Evolutionary conservation across 768 basidiomycete species (phyloP).

Genomic region (Arthromyces matolae): DNA sequence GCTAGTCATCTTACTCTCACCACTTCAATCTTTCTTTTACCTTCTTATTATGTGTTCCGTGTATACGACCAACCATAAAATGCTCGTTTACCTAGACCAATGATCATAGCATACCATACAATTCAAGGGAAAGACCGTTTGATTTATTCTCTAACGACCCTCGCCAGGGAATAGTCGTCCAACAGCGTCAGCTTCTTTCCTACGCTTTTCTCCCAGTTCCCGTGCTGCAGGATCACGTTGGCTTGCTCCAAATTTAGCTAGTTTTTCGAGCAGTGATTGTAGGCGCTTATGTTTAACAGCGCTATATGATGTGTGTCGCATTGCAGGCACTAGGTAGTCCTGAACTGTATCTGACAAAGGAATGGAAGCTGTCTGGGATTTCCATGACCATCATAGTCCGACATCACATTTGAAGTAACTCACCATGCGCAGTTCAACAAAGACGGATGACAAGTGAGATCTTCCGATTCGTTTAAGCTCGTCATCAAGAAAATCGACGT

Average conservation of each 20-base stretch:
- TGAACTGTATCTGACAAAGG: slow-evolving; percentile 70
- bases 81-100: slow-evolving; percentile 33
- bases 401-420: slow-evolving; percentile 24
- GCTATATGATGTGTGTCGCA: slow-evolving; percentile 63
- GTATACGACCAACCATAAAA: slow-evolving; percentile 29
- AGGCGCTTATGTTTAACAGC: slow-evolving; percentile 68
- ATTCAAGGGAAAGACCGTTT: slow-evolving; percentile 5
- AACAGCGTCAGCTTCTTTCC: slow-evolving; percentile 76
- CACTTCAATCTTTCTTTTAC: slow-evolving; percentile 29
- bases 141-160: slow-evolving; percentile 38
- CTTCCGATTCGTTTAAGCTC: slow-evolving; percentile 76
- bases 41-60: slow-evolving; percentile 27
- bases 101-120: slow-evolving; percentile 23
- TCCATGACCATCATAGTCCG: slow-evolving; percentile 8
- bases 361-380: slow-evolving; percentile 61
- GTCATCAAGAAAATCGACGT: slow-evolving; percentile 86
- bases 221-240: slow-evolving; percentile 57
- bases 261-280: slow-evolving; percentile 73
- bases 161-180: slow-evolving; percentile 72
- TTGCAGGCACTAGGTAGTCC: slow-evolving; percentile 71
- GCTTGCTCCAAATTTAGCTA: slow-evolving; percentile 61
- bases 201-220: slow-evolving; percentile 67
- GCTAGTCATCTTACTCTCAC: slow-evolving; percentile 36
- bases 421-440: slow-evolving; percentile 78
- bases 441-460: slow-evolving; percentile 64